Evolutionary conservation across 1,139 yeast genomes (phyloP), one percentile per base, ranked within the genome.

Genomic region (Pichia sp.): DNA sequence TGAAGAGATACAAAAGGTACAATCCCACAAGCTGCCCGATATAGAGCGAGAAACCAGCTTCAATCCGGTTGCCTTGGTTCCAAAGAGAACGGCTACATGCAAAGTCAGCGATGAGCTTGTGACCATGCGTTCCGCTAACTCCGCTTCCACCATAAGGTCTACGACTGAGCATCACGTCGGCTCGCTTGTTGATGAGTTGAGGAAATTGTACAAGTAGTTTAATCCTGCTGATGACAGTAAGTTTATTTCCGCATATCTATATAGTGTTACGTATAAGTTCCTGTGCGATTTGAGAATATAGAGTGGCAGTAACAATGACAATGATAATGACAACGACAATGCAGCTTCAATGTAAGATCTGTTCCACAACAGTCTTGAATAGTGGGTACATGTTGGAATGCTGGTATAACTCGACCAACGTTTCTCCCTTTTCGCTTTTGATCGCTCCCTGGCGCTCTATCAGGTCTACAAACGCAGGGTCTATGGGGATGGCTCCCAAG

Each of bases 401-500:
- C 26, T 64, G 60, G 62, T 81, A 81, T 50, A 73, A 66, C 29
- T 75, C 61, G 16, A 63, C 49, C 47, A 66, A 51, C 6, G 55
- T 51, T 51, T 63, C 56, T 16, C 61, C 57, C 10, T 56, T 59
- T 41, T 63, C 60, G 32, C 50, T 62, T 61, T 47, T 68, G 65
- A 58, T 61, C 61, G 57, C 70, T 4, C 52, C 68, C 61, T 81
- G 85, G 53, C 70, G 74, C 67, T 93, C 99, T 16, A 93, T 80
- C 77, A 90, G 71, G 61, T 87, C 90, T 30, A 89, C 95, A 72
- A 93, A 93, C 51, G 77, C 79, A 1, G 99, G 99, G 64, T 93
- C 98, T 31, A 95, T 89, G 0, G 99, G 99, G 3, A 95, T 82
- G 54, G 82, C 82, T 0, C 98, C 99, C 61, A 95, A 73, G 64